A percentile compares a stretch with the other conserved stretches of the same genome.
phyloP scores from a whole-genome alignment of 805 yeast genomes.

The Zygosaccharomyces bisporus region DNA sequence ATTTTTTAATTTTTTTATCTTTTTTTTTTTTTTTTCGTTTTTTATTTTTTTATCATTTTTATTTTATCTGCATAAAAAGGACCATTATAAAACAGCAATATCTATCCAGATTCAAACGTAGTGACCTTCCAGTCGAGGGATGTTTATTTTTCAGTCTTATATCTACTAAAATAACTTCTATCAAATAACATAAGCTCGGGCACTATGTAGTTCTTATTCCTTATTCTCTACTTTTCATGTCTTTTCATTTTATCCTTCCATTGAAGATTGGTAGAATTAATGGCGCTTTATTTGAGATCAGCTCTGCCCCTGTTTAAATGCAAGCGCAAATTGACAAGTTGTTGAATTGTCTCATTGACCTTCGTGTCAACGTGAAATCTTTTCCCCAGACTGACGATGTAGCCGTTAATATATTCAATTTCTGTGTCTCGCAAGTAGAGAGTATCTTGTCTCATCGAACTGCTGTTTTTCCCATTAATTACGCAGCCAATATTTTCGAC shows the following conservation, averaged over 20 bases:
- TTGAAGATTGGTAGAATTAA: too few relatives aligned
- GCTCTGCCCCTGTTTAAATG: constrained; percentile 28
- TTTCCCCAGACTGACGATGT: constrained; percentile 54
- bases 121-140: too few relatives aligned
- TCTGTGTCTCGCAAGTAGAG: constrained; percentile 58
- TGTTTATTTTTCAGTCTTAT: too few relatives aligned
- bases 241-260: too few relatives aligned
- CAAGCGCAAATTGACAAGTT: constrained; percentile 37
- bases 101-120: too few relatives aligned
- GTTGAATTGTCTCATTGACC: constrained; percentile 34
- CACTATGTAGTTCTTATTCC: too few relatives aligned
- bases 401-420: constrained; percentile 81
- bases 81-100: too few relatives aligned
- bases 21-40: constrained; percentile 3
- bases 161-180: not conserved
- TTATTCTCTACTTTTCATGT: too few relatives aligned
- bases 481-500: constrained; percentile 42
- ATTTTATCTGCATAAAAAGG: not conserved
- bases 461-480: constrained; percentile 51
- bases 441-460: constrained; percentile 55
- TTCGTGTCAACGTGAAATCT: constrained; percentile 37
- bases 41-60: not conserved
- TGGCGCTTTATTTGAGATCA: not conserved
- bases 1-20: not conserved
- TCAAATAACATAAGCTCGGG: too few relatives aligned